These are phyloP conservation scores for Talaromyces liani DNA, from an alignment of 495 filamentous ascomycete species.

Conservation along the genomic window DNA sequence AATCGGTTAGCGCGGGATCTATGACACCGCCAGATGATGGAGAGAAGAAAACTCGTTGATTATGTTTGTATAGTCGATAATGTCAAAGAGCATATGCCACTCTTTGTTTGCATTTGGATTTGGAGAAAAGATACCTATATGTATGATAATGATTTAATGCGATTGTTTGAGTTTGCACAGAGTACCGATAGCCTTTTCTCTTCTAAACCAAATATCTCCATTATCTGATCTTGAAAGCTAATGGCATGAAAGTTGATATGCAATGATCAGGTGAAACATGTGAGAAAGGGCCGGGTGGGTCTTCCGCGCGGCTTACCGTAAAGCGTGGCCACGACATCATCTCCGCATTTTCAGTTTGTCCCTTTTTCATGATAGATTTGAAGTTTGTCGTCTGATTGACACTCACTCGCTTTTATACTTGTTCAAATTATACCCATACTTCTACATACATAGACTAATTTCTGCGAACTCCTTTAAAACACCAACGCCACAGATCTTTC, in stretches of 20 bases:
- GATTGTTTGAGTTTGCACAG: not conserved
- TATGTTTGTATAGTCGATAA: too few relatives aligned
- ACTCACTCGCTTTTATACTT: not conserved
- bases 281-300: too few relatives aligned
- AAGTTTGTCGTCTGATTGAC: not conserved
- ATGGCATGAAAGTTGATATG: too few relatives aligned
- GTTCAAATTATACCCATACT: not conserved
- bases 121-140: not conserved
- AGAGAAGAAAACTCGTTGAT: constrained; percentile 27
- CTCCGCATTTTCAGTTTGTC: not conserved
- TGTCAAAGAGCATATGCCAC: not conserved
- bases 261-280: too few relatives aligned
- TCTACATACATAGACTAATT: not conserved
- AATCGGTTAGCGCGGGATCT: constrained; percentile 36
- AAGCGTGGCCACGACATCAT: not conserved
- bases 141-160: not conserved
- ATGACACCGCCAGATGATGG: constrained; percentile 37
- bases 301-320: too few relatives aligned
- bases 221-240: too few relatives aligned
- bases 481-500: not conserved
- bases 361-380: not conserved
- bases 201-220: too few relatives aligned
- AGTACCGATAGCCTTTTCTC: too few relatives aligned
- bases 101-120: not conserved
- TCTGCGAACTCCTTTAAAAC: not conserved